Conservation (phyloP, 2,329 filamentous ascomycete genomes). For the Plectosphaerella cucumerina region DNA sequence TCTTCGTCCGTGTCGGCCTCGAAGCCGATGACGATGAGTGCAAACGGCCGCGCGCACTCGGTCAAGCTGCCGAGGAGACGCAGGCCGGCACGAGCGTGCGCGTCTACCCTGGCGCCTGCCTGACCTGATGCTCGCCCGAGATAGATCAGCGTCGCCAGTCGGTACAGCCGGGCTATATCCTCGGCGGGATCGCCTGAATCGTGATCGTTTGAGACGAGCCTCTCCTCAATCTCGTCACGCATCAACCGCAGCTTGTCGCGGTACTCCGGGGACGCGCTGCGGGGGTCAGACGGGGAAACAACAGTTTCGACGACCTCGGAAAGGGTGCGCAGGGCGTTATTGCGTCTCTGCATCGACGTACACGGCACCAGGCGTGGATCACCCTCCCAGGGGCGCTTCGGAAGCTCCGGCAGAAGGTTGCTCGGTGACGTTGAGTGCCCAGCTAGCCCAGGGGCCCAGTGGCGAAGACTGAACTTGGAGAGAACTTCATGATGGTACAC, state of each 20-base stretch:
- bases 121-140: slow-evolving; percentile 4
- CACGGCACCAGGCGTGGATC: neutral
- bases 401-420: too few species aligned
- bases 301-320: neutral
- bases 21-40: slow-evolving; percentile 16
- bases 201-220: neutral
- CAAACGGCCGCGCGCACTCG: slow-evolving; percentile 16
- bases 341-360: neutral
- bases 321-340: slow-evolving; percentile 1
- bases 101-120: neutral
- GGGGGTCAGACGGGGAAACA: neutral
- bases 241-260: neutral
- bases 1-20: slow-evolving; percentile 18
- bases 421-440: neutral
- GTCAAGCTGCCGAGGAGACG: neutral
- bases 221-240: neutral
- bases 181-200: neutral
- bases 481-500: slow-evolving; percentile 22
- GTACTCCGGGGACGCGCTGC: neutral
- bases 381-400: neutral
- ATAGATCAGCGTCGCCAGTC: slow-evolving; percentile 5
- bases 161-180: slow-evolving; percentile 1
- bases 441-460: slow-evolving; percentile 14
- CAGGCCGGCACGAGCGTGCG: neutral
- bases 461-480: slow-evolving; percentile 19